Base-by-base conservation (phyloP, 2,329 filamentous ascomycete species). In the Penicillium corylophilum region DNA sequence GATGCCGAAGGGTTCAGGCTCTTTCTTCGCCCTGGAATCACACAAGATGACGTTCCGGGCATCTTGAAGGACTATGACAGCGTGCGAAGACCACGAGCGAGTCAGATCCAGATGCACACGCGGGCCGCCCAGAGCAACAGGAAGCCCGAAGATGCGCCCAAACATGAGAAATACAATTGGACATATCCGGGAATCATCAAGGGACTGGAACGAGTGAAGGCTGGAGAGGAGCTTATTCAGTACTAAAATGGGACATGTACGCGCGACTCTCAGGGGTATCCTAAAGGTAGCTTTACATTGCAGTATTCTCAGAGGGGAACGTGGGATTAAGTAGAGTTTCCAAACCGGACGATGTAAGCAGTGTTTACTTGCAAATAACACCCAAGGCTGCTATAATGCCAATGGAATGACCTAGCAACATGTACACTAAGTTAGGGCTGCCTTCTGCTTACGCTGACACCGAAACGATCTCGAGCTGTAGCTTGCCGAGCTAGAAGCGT, bases 1-100 rank as follows among this genome's bases (percentile, higher is more conserved):
- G 54, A 56, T 31, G 54, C 51, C 4, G 54, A 56, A 20, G 51
- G 41, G 1, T 54, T 56, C 22, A 18, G 48, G 1, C 46, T 56
- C 6, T 54, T 54, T 20, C 33, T 36, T 36, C 33, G 33, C 2
- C 5, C 33, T 36, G 33, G 33, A 16, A 36, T 16, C 33, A 36
- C 33, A 7, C 33, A 15, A 5, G 15, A 36, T 36, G 33, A 16
- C 13, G 33, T 36, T 5, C 33, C 33, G 16, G 9, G 8, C 15
- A 36, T 36, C 9, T 18, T 36, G 15, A 36, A 18, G 16, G 33
- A 36, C 33, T 36, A 16, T 8, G 33, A 36, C 16, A 36, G 33
- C 13, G 33, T 36, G 33, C 33, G 33, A 36, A 29, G 33, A n/a
- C 15, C 33, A 18, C 33, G 33, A n/a, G 33, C 33, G 33, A 36